A percentile compares a stretch with the other conserved stretches of the same genome.
Evolutionary conservation across 1,284 basidiomycete species (phyloP).

Genomic region (Austroboletus niveus): DNA sequence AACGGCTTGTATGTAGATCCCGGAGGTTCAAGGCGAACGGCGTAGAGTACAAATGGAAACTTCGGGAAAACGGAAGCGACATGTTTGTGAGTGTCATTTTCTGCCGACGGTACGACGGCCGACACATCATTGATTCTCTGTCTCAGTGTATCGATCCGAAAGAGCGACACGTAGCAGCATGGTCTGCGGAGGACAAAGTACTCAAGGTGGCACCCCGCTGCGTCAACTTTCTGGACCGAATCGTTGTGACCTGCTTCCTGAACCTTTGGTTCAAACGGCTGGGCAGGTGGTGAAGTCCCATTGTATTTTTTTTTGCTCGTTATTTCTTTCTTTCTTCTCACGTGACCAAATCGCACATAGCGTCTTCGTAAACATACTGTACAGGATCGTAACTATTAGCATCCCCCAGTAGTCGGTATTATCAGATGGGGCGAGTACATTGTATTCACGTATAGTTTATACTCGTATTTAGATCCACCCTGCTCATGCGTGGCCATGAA

Average conservation of each 20-base stretch:
- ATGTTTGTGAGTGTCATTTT: conserved; percentile 42
- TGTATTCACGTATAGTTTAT: conserved; percentile 24
- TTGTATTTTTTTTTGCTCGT: background rate
- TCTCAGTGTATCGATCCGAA: conserved; percentile 50
- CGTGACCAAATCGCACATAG: background rate
- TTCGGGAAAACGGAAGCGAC: conserved; percentile 43
- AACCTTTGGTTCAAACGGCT: conserved; percentile 51
- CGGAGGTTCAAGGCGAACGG: conserved; percentile 52
- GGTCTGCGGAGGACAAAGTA: conserved; percentile 41
- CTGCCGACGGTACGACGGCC: background rate
- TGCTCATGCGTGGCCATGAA: background rate
- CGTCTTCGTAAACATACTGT: conserved; percentile 14
- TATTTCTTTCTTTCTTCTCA: background rate
- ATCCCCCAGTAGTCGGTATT: background rate
- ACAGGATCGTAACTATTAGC: conserved; percentile 11
- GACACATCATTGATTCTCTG: background rate
- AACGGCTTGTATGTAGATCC: conserved; percentile 39
- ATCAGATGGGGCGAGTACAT: conserved; percentile 6
- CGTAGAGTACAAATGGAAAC: conserved; percentile 60
- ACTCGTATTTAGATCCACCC: conserved; percentile 10
- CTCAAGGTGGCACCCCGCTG: conserved; percentile 42
- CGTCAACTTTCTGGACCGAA: conserved; percentile 46
- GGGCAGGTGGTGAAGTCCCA: conserved; percentile 38
- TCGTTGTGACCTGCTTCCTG: conserved; percentile 56
- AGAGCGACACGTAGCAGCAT: conserved; percentile 48